phyloP scores from a whole-genome alignment of 2,329 filamentous ascomycete genomes.

The Neopestalotiopsis sp. region DNA sequence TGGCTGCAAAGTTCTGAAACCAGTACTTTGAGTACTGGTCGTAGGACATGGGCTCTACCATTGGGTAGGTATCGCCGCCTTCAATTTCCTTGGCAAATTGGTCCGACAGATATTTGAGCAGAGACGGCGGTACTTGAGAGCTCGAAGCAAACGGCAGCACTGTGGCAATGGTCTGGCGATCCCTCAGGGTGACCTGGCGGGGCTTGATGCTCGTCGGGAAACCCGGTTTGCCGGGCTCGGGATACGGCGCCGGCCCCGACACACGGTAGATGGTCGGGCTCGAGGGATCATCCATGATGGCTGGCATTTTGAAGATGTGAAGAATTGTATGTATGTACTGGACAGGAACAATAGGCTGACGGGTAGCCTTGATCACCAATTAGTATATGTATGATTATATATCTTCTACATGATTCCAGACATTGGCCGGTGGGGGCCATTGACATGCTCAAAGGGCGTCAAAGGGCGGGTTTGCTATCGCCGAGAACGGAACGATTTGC shows the following conservation, averaged over 20 bases:
- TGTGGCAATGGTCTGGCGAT: constrained; percentile 83
- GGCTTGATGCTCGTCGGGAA: constrained; percentile 74
- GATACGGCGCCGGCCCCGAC: constrained; percentile 70
- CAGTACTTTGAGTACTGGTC: constrained; percentile 82
- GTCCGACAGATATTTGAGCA: constrained; percentile 79
- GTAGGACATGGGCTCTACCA: constrained; percentile 77
- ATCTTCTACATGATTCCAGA: neutral
- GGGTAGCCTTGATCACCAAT: neutral
- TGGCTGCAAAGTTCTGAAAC: constrained; percentile 88
- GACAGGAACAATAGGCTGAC: neutral
- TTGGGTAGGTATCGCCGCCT: constrained; percentile 89
- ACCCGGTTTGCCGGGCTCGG: constrained; percentile 64
- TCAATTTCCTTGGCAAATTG: constrained; percentile 91
- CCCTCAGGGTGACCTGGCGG: constrained; percentile 80
- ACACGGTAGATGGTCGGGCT: constrained; percentile 73
- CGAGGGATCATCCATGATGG: constrained; percentile 78
- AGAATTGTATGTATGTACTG: constrained; percentile 18
- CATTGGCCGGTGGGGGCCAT: neutral
- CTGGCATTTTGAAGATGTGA: constrained; percentile 66
- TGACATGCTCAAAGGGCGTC: neutral
- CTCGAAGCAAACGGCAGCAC: constrained; percentile 83
- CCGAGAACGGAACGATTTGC: constrained; percentile 9
- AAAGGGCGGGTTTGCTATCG: neutral
- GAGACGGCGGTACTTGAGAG: constrained; percentile 74
- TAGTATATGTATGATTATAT: neutral